These are phyloP conservation scores for Botrytis deweyae DNA, from an alignment of 2,329 filamentous ascomycete genomes.

Conservation along the genomic window DNA sequence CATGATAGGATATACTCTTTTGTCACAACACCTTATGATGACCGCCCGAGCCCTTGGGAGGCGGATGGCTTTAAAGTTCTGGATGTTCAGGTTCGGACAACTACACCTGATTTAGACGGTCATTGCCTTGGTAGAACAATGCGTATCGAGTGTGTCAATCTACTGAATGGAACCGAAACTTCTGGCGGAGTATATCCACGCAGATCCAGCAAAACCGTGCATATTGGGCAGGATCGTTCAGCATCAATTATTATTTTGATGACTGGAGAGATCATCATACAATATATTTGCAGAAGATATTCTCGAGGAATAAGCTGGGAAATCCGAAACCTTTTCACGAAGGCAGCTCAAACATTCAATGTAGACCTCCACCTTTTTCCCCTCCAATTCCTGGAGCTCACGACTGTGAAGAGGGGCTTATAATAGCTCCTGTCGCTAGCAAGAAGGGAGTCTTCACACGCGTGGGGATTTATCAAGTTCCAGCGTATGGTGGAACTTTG, in stretches of 20 bases:
- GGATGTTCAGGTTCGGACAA: too few species aligned
- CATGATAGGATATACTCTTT: background rate
- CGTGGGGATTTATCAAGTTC: background rate
- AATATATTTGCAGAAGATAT: background rate
- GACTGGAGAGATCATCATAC: background rate
- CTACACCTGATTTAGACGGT: background rate
- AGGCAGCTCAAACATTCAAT: background rate
- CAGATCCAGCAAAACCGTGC: background rate
- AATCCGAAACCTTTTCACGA: fast-evolving
- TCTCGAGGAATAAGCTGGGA: background rate
- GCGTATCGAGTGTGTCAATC: background rate
- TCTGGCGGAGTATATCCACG: background rate
- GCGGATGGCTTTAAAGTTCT: background rate
- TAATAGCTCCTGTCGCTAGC: background rate
- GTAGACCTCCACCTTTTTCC: background rate
- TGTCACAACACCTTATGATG: too few species aligned
- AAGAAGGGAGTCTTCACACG: background rate
- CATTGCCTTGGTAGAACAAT: background rate
- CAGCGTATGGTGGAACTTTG: background rate
- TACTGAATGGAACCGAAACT: background rate
- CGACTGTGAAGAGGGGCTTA: background rate
- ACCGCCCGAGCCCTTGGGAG: too few species aligned
- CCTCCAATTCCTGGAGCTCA: background rate
- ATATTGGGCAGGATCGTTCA: background rate
- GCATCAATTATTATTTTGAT: background rate